Evolutionary conservation across 1,284 basidiomycete species (phyloP).

Genomic region (Sutorius eximius): DNA sequence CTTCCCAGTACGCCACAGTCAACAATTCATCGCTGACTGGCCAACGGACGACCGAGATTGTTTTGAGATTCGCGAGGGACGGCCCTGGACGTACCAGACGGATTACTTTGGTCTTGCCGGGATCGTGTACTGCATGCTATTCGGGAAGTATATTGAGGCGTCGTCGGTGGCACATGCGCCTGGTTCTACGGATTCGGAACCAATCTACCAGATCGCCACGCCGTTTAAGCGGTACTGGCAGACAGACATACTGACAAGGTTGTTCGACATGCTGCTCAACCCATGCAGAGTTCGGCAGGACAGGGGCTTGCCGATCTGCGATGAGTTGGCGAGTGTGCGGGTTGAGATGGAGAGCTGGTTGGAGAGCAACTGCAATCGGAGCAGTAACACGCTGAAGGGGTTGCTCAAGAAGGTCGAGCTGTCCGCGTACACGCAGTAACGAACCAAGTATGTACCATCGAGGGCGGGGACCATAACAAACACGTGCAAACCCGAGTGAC

Average conservation of each 20-base stretch:
- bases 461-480: constrained; percentile 8
- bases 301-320: constrained; percentile 66
- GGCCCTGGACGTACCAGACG: constrained; percentile 90
- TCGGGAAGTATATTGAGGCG: constrained; percentile 90
- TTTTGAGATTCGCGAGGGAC: constrained; percentile 80
- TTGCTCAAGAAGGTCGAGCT: constrained; percentile 79
- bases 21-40: constrained; percentile 90
- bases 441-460: neutral
- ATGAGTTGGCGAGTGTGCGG: constrained; percentile 66
- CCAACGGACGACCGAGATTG: constrained; percentile 86
- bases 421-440: constrained; percentile 40
- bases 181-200: constrained; percentile 34
- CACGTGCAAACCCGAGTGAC: constrained; percentile 24
- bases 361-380: constrained; percentile 77
- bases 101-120: constrained; percentile 96
- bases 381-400: constrained; percentile 83
- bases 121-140: constrained; percentile 93
- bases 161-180: constrained; percentile 47
- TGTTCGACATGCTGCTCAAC: constrained; percentile 91
- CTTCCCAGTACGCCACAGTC: constrained; percentile 63
- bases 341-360: constrained; percentile 88
- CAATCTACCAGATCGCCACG: constrained; percentile 66
- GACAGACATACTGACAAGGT: constrained; percentile 75
- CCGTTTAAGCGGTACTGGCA: constrained; percentile 97
- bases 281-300: constrained; percentile 56